A percentile compares a stretch with the other conserved stretches of the same genome.
These are phyloP conservation scores for Alternaria sp. DNA, from an alignment of 2,329 filamentous ascomycete genomes.

Conservation along the genomic window DNA sequence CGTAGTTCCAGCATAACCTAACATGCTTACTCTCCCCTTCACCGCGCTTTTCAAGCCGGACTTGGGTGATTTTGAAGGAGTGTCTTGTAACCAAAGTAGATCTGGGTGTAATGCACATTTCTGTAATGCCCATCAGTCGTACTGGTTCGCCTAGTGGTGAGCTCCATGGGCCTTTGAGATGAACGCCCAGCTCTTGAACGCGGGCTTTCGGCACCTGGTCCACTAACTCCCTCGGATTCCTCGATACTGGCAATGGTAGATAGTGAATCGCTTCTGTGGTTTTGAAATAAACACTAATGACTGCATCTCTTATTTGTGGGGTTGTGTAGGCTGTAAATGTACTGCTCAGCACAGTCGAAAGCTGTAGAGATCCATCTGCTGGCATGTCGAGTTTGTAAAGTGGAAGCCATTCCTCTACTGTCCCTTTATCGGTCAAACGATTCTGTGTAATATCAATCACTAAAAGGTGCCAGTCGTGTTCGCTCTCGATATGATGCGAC, in stretches of 20 bases:
- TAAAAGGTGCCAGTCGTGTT: conserved; percentile 21
- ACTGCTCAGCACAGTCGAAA: conserved; percentile 1
- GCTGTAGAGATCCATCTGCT: conserved; percentile 32
- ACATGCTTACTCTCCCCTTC: conserved; percentile 30
- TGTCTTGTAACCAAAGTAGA: neutral
- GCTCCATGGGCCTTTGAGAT: conserved; percentile 15
- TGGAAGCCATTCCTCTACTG: conserved; percentile 27
- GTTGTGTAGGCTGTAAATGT: conserved; percentile 11
- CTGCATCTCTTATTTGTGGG: neutral
- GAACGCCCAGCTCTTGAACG: conserved; percentile 40
- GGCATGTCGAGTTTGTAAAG: conserved; percentile 50
- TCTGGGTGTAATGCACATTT: conserved; percentile 31
- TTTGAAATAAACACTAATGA: conserved; percentile 30
- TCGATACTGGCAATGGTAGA: conserved; percentile 3
- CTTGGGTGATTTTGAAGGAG: conserved; percentile 18
- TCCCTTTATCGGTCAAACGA: neutral
- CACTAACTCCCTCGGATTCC: neutral
- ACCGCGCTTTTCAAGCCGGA: conserved; percentile 26
- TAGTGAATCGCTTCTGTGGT: conserved; percentile 15
- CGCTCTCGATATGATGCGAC: conserved; percentile 25
- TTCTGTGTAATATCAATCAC: conserved; percentile 24
- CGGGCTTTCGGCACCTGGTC: conserved; percentile 3
- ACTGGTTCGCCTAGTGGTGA: conserved; percentile 3
- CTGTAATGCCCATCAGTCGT: conserved; percentile 21
- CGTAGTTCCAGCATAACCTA: conserved; percentile 41